phyloP scores from a whole-genome alignment of 805 yeast species.

The Candida wancherniae region DNA sequence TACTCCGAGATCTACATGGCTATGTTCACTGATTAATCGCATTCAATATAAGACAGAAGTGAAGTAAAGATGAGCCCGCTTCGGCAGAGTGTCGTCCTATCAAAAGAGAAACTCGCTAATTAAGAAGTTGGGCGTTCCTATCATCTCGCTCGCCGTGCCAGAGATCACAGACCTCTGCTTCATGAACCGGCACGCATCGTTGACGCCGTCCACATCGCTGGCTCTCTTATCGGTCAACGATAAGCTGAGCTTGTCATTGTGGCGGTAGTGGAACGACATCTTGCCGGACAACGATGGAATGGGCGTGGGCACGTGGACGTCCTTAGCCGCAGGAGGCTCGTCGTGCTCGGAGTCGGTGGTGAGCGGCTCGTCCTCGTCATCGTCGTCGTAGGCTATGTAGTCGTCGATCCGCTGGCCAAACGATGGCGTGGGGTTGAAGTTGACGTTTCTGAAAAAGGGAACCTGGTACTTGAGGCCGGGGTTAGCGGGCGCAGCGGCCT shows the following conservation, averaged over 20 bases:
- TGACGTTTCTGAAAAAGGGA: slow-evolving; percentile 36
- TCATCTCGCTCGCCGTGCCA: slow-evolving; percentile 43
- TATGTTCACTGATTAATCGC: too few species aligned
- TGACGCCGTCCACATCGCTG: slow-evolving; percentile 11
- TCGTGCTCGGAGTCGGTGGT: slow-evolving; percentile 15
- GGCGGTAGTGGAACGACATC: slow-evolving; percentile 37
- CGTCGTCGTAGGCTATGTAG: slow-evolving; percentile 32
- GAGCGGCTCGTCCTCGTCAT: slow-evolving; percentile 7
- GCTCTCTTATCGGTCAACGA: slow-evolving; percentile 20
- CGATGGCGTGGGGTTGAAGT: slow-evolving; percentile 27
- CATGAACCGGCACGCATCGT: slow-evolving; percentile 30
- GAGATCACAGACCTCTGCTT: slow-evolving; percentile 33
- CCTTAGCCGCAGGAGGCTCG: slow-evolving; percentile 9
- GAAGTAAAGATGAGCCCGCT: too few species aligned
- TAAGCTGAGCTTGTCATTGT: slow-evolving; percentile 31
- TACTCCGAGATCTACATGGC: too few species aligned
- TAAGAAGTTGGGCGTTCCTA: slow-evolving; percentile 37
- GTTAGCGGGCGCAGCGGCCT: slow-evolving; percentile 2
- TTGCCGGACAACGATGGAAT: slow-evolving; percentile 17
- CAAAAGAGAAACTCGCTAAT: slow-evolving; percentile 41
- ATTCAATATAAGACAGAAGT: too few species aligned
- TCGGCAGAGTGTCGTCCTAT: too few species aligned
- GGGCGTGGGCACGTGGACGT: slow-evolving; percentile 7
- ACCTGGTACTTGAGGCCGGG: slow-evolving; percentile 15
- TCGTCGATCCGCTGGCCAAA: slow-evolving; percentile 29